Conservation (phyloP, 805 yeast genomes). For the Candida tibetensis region DNA sequence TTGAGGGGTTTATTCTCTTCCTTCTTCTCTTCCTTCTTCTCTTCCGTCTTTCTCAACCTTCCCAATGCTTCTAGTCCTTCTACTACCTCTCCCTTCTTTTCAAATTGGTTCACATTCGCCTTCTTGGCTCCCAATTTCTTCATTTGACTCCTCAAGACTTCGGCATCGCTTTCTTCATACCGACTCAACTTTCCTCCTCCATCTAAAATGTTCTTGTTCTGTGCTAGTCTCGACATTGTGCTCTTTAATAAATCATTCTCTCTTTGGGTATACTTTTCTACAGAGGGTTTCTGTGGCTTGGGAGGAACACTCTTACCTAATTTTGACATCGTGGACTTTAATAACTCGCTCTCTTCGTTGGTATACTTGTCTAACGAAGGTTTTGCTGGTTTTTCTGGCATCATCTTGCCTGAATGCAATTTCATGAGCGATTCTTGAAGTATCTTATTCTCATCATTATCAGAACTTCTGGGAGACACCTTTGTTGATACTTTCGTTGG, state of each 20-base stretch:
- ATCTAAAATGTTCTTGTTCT: slow-evolving; percentile 10
- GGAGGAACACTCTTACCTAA: slow-evolving; percentile 7
- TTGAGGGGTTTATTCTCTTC: not conserved
- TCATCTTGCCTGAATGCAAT: slow-evolving; percentile 5
- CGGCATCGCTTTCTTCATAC: slow-evolving; percentile 22
- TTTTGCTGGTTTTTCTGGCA: slow-evolving; percentile 16
- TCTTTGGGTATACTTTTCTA: slow-evolving; percentile 12
- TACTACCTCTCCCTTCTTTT: slow-evolving; percentile 8
- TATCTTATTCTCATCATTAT: slow-evolving; percentile 6
- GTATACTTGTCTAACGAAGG: slow-evolving; percentile 13
- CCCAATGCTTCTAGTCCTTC: slow-evolving; percentile 16
- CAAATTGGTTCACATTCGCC: slow-evolving; percentile 4
- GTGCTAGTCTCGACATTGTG: slow-evolving; percentile 14
- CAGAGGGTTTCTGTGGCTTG: slow-evolving; percentile 13
- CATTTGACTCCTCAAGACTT: slow-evolving; percentile 23
- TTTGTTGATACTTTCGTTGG: not conserved
- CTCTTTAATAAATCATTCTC: slow-evolving; percentile 18
- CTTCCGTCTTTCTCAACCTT: not conserved
- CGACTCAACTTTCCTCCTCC: slow-evolving; percentile 2
- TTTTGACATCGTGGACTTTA: slow-evolving; percentile 15
- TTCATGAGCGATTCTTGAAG: slow-evolving; percentile 2
- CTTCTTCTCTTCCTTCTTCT: not conserved
- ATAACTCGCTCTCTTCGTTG: slow-evolving; percentile 15
- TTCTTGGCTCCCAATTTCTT: slow-evolving; percentile 17
- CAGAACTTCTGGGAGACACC: not conserved